Evolutionary conservation across 2,329 filamentous ascomycete genomes (phyloP).

Genomic region (Colletotrichum coccodes): DNA sequence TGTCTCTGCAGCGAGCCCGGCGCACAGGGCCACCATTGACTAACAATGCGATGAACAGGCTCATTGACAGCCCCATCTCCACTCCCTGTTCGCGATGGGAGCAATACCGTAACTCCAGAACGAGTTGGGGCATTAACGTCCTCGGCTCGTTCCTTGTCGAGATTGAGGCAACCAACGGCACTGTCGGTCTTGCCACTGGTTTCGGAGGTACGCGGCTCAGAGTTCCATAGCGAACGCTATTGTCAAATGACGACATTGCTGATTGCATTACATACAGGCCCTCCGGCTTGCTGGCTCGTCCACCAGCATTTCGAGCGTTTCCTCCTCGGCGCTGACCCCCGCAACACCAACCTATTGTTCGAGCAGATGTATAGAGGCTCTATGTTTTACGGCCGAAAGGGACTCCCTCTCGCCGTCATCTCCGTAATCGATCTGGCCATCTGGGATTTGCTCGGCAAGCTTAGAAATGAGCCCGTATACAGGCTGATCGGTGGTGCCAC

Average conservation of each 20-base stretch:
- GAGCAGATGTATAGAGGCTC: constrained; percentile 97
- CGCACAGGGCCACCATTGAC: background rate
- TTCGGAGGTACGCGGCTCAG: constrained; percentile 73
- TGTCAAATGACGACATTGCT: background rate
- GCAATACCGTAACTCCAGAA: constrained; percentile 86
- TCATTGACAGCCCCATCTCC: constrained; percentile 91
- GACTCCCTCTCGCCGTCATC: constrained; percentile 88
- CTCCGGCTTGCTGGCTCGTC: constrained; percentile 92
- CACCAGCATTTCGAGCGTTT: constrained; percentile 95
- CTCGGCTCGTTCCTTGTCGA: constrained; percentile 92
- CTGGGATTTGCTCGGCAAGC: constrained; percentile 92
- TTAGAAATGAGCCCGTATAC: constrained; percentile 93
- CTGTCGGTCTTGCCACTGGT: constrained; percentile 92
- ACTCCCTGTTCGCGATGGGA: constrained; percentile 93
- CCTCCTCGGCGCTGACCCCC: constrained; percentile 86
- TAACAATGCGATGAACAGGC: constrained; percentile 66
- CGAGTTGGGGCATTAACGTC: constrained; percentile 96
- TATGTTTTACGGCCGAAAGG: constrained; percentile 97
- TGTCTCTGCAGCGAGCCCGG: background rate
- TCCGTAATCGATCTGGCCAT: constrained; percentile 93
- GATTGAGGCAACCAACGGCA: constrained; percentile 88
- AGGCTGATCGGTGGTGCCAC: constrained; percentile 94
- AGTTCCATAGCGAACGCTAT: too few species aligned
- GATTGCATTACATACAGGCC: constrained; percentile 57
- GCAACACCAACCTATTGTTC: constrained; percentile 91